Percentiles rank a stretch among this genome's conserved stretches.
These are phyloP conservation scores for Claviceps fusiformis DNA, from an alignment of 2,329 filamentous ascomycete species.

Conservation along the genomic window DNA sequence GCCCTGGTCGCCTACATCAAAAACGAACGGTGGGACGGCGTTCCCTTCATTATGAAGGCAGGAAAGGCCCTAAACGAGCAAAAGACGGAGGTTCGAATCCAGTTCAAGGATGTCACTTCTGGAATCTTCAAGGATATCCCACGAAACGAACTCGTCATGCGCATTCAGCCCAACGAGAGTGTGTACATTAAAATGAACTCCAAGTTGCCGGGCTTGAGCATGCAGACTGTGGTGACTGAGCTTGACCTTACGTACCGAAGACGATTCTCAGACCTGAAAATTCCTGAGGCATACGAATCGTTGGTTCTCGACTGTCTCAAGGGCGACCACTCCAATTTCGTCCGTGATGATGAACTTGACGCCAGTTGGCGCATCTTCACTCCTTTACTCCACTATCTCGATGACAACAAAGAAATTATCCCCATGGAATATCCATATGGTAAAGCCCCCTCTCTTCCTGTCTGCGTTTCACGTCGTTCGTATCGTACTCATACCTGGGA, in stretches of 20 bases:
- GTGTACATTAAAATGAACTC: slow-evolving; percentile 99
- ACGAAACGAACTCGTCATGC: slow-evolving; percentile 96
- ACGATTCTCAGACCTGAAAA: slow-evolving; percentile 98
- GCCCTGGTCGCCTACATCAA: slow-evolving; percentile 97
- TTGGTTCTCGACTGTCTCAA: slow-evolving; percentile 95
- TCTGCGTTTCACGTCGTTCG: neutral
- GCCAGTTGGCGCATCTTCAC: slow-evolving; percentile 98
- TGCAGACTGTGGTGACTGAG: slow-evolving; percentile 98
- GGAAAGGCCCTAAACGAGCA: slow-evolving; percentile 98
- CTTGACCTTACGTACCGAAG: slow-evolving; percentile 95
- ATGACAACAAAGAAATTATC: slow-evolving; percentile 98
- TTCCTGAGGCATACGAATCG: slow-evolving; percentile 97
- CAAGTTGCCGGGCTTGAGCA: slow-evolving; percentile 93
- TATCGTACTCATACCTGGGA: neutral
- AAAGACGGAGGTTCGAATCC: slow-evolving; percentile 97
- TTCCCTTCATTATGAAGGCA: slow-evolving; percentile 98
- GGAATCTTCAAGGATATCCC: slow-evolving; percentile 99
- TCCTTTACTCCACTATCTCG: slow-evolving; percentile 91
- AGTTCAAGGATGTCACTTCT: slow-evolving; percentile 98
- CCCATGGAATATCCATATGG: slow-evolving; percentile 99
- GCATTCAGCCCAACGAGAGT: slow-evolving; percentile 97
- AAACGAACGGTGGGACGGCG: slow-evolving; percentile 98
- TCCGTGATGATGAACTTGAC: slow-evolving; percentile 90
- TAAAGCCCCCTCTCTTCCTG: slow-evolving; percentile 34
- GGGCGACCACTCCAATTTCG: slow-evolving; percentile 99